Evolutionary conservation across 768 basidiomycete species (phyloP).

Genomic region (Daedalea quercina): DNA sequence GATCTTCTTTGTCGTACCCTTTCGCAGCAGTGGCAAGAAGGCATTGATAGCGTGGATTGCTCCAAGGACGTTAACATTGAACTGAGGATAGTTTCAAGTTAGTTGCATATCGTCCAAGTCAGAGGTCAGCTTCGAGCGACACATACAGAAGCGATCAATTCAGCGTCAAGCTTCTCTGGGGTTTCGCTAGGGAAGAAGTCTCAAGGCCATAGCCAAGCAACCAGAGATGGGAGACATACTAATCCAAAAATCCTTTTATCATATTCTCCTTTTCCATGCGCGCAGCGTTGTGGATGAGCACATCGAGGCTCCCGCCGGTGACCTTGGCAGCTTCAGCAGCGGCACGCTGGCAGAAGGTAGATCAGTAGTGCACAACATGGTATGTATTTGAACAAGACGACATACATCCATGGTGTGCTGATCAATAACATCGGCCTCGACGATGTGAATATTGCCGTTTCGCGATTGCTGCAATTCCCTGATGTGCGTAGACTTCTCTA

Average conservation of each 20-base stretch:
- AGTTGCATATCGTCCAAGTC: neutral
- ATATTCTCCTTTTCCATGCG: neutral
- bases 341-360: conserved; percentile 2
- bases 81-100: conserved; percentile 9
- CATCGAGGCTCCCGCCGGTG: conserved; percentile 23
- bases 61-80: conserved; percentile 30
- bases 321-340: conserved; percentile 15
- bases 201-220: no score
- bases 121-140: neutral
- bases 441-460: conserved; percentile 24
- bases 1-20: conserved; percentile 27
- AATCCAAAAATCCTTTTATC: conserved; percentile 13
- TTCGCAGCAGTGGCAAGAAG: conserved; percentile 32
- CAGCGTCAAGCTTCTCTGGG: neutral
- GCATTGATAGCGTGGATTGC: conserved; percentile 27
- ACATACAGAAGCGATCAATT: neutral
- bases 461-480: neutral
- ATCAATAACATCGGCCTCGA: conserved; percentile 32
- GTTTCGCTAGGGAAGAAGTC: neutral
- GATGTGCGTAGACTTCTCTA: conserved; percentile 5
- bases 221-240: conserved; percentile 13
- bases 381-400: no score
- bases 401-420: conserved; percentile 15
- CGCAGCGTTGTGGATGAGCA: conserved; percentile 27
- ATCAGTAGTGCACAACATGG: no score